Base-by-base conservation (phyloP, 768 basidiomycete species). In the Podaxis carcinomalis region DNA sequence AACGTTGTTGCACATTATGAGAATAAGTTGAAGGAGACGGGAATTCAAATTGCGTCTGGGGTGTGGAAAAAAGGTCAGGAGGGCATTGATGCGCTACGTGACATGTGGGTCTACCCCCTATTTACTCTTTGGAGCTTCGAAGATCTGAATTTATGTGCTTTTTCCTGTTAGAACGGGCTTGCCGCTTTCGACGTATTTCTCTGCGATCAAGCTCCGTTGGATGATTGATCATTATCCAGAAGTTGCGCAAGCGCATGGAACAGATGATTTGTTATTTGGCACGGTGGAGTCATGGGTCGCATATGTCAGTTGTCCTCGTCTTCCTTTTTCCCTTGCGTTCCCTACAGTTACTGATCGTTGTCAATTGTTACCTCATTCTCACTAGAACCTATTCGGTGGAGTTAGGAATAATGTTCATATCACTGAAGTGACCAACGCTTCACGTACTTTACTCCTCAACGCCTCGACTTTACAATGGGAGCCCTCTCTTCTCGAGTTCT, bases 221-320 rank as follows among this genome's bases (percentile, higher is more conserved):
- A 93, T 99, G 90, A 85, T 96, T 63, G 91, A 96, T 71, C 86
- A 98, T 70, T 75, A 89, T 68, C 79, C 82, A 3, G 84, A 86
- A 32, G 93, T 98, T 57, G 73, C 80, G 36, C 79, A 83, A 46
- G 95, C 97, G 0, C 88, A 95, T 69, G 85, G 89, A 40, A 75
- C 83, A 39, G 93, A 93, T 72, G 83, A 92, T 62, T 81, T 98
- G 11, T 76, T 88, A 21, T 95, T 98, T 68, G 97, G 97, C 23
- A 99, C 97, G 1, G 89, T 99, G 56, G 97, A 99, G 74, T 94
- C 93, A 32, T 99, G 96, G 96, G 83, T 99, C 50, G 84, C 87
- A 67, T 98, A 94, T 73, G 93, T 95, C 69, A 56, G 78, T 69
- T 16, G n/a, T 16, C n/a, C 19, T 36, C 63, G 40, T 61, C 28